Evolutionary conservation across 768 basidiomycete species (phyloP).

Genomic region (Chalciporus sphaerocephalus): DNA sequence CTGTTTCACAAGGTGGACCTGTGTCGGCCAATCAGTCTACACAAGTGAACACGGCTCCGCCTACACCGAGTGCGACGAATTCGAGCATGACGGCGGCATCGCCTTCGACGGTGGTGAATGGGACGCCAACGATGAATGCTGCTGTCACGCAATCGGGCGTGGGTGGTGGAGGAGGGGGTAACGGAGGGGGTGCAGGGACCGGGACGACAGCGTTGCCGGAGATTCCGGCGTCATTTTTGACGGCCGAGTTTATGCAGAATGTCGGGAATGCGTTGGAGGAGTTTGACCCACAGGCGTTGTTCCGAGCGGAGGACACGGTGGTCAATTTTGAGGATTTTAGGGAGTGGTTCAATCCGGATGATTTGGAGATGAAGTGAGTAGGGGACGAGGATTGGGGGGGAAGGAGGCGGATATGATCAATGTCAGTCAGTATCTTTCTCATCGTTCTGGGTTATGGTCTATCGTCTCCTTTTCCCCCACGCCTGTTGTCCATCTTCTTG

Average conservation of each 20-base stretch:
- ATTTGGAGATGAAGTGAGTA: constrained; percentile 28
- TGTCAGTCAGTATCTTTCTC: constrained; percentile 8
- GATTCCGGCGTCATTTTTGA: constrained; percentile 19
- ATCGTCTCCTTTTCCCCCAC: too few relatives aligned
- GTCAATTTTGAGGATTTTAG: constrained; percentile 74
- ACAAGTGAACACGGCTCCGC: constrained; percentile 34
- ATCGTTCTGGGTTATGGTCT: neutral
- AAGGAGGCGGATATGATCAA: constrained; percentile 5
- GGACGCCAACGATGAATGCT: constrained; percentile 28
- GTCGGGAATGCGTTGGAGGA: constrained; percentile 39
- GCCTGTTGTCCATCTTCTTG: too few relatives aligned
- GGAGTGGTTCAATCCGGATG: constrained; percentile 67
- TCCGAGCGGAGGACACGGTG: constrained; percentile 40
- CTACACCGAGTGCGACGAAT: constrained; percentile 33
- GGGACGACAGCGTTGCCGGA: constrained; percentile 27
- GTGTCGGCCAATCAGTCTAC: constrained; percentile 20
- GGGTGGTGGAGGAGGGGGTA: too few relatives aligned
- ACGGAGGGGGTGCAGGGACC: too few relatives aligned
- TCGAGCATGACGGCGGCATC: constrained; percentile 37
- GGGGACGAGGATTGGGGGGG: neutral
- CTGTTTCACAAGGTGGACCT: constrained; percentile 21
- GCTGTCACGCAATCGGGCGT: too few relatives aligned
- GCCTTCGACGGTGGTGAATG: constrained; percentile 33
- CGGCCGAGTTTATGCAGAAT: constrained; percentile 44
- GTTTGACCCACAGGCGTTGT: constrained; percentile 35